Percentiles rank a stretch among this genome's conserved stretches.
These are phyloP conservation scores for Ceratocystis huliohia DNA, from an alignment of 2,329 filamentous ascomycete species.

Conservation along the genomic window DNA sequence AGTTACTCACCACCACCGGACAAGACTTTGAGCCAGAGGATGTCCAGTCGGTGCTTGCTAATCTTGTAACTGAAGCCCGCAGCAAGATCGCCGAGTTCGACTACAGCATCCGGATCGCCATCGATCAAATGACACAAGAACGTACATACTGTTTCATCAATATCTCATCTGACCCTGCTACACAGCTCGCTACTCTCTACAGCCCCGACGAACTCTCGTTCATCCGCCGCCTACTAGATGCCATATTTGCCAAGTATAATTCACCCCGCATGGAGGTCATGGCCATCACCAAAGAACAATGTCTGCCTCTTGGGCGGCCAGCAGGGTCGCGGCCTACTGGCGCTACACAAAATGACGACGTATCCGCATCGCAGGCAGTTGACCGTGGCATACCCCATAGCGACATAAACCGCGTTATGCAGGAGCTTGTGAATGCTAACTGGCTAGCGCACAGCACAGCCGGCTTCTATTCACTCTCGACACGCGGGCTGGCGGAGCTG, in stretches of 20 bases:
- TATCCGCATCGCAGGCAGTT: conserved; percentile 28
- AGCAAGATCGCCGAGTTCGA: conserved; percentile 66
- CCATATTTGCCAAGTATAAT: conserved; percentile 86
- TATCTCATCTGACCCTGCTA: conserved; percentile 68
- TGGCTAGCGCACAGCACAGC: conserved; percentile 68
- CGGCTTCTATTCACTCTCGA: conserved; percentile 63
- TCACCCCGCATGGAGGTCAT: conserved; percentile 67
- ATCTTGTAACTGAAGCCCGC: conserved; percentile 59
- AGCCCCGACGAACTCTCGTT: conserved; percentile 77
- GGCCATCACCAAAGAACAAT: conserved; percentile 68
- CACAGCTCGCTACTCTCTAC: conserved; percentile 74
- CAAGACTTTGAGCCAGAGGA: conserved; percentile 42
- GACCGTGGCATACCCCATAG: conserved; percentile 56
- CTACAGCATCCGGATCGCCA: conserved; percentile 66
- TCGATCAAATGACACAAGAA: conserved; percentile 53
- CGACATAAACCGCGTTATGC: conserved; percentile 63
- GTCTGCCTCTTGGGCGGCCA: conserved; percentile 53
- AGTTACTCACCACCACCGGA: conserved; percentile 51
- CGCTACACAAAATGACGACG: conserved; percentile 27
- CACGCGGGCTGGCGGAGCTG: conserved; percentile 73
- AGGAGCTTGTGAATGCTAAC: conserved; percentile 58
- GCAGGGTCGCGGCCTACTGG: conserved; percentile 23
- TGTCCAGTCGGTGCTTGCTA: conserved; percentile 53
- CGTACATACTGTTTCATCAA: conserved; percentile 80
- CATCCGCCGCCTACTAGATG: conserved; percentile 74